Evolutionary conservation across 1,284 basidiomycete genomes (phyloP).

Genomic region (Entoloma clypeatum): DNA sequence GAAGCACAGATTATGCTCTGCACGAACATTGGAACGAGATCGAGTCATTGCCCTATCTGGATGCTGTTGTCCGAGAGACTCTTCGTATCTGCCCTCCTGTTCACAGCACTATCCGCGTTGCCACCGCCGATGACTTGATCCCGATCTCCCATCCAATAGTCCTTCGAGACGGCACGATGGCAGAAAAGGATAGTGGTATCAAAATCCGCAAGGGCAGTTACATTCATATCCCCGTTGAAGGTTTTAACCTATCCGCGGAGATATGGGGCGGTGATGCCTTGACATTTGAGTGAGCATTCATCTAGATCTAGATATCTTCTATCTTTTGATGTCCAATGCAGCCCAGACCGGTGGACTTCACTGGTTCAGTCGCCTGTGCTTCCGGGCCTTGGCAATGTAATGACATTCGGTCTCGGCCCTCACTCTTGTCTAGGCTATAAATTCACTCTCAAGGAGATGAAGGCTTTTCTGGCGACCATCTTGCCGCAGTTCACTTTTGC

Average conservation of each 20-base stretch:
- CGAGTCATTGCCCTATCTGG: constrained; percentile 47
- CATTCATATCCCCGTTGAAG: constrained; percentile 55
- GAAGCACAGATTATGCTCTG: constrained; percentile 7
- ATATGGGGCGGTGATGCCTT: constrained; percentile 51
- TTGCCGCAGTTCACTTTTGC: constrained; percentile 42
- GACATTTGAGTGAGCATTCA: constrained; percentile 42
- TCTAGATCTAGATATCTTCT: neutral
- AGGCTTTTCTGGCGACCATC: constrained; percentile 44
- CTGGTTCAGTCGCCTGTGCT: constrained; percentile 34
- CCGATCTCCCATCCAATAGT: constrained; percentile 46
- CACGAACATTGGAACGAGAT: constrained; percentile 34
- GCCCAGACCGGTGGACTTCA: constrained; percentile 50
- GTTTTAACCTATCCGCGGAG: constrained; percentile 44
- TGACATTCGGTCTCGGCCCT: constrained; percentile 53
- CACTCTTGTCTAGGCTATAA: constrained; percentile 47
- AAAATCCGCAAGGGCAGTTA: constrained; percentile 48
- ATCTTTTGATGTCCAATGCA: constrained; percentile 17
- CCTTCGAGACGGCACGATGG: constrained; percentile 40
- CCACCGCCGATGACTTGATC: constrained; percentile 46
- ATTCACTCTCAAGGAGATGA: constrained; percentile 44
- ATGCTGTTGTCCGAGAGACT: constrained; percentile 52
- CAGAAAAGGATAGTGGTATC: constrained; percentile 31
- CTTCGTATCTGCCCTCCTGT: constrained; percentile 49
- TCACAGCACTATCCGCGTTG: constrained; percentile 50
- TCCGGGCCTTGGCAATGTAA: constrained; percentile 45